These are phyloP conservation scores for Candida tetrigidarum DNA, from an alignment of 1,139 yeast species.

Conservation along the genomic window DNA sequence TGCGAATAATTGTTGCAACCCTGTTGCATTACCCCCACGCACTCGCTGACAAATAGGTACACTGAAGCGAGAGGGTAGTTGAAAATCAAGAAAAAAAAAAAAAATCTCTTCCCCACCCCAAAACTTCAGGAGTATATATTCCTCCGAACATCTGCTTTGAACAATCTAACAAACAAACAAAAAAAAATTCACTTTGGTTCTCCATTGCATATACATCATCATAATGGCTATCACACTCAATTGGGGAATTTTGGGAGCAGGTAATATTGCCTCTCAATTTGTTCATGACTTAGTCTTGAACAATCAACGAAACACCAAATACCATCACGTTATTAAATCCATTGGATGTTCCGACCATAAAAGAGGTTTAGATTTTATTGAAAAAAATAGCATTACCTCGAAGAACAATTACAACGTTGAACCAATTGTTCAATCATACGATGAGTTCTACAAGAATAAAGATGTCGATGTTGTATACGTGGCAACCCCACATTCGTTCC, in stretches of 20 bases:
- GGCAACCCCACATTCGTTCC: conserved; percentile 63
- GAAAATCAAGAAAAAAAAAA: neutral
- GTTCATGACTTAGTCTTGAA: conserved; percentile 39
- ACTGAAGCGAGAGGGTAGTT: neutral
- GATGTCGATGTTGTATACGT: conserved; percentile 58
- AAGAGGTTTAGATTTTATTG: conserved; percentile 32
- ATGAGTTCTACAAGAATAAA: conserved; percentile 43
- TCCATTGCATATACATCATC: no score
- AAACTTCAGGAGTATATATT: no score
- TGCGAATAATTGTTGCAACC: neutral
- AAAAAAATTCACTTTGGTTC: no score
- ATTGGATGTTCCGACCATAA: conserved; percentile 34
- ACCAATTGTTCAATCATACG: conserved; percentile 30
- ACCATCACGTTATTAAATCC: conserved; percentile 33
- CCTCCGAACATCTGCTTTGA: no score
- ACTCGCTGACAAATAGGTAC: no score
- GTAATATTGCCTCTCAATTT: conserved; percentile 45
- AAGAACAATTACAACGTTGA: conserved; percentile 23
- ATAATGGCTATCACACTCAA: conserved; percentile 26
- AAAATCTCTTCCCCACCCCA: no score
- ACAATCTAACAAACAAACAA: no score
- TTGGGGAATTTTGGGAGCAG: conserved; percentile 54
- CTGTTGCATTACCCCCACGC: no score
- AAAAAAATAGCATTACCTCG: conserved; percentile 18
- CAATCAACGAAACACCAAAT: conserved; percentile 23